phyloP scores from a whole-genome alignment of 768 basidiomycete genomes.

The Mycena galopus region DNA sequence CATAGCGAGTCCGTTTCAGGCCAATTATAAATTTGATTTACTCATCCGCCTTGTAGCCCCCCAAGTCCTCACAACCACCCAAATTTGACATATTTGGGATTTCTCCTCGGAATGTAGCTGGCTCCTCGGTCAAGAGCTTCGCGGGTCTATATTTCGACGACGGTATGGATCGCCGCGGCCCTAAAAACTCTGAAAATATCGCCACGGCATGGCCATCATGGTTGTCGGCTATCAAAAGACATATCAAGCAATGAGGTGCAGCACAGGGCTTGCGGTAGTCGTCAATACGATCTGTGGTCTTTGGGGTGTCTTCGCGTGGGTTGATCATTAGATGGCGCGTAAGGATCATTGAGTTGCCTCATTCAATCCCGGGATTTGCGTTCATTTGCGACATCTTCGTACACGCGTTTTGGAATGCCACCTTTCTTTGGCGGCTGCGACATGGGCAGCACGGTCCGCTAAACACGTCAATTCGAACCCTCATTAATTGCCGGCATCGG shows the following conservation, averaged over 20 bases:
- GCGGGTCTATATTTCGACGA: not conserved
- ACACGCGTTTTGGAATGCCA: constrained; percentile 11
- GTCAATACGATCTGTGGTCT: not conserved
- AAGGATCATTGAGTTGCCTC: constrained; percentile 4
- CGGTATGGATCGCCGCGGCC: not conserved
- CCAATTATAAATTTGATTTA: not conserved
- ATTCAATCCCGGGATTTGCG: not conserved
- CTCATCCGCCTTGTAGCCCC: not conserved
- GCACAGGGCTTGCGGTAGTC: not conserved
- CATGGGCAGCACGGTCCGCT: not conserved
- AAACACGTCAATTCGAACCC: not conserved
- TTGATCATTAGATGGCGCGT: constrained; percentile 17
- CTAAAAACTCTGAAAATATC: not conserved
- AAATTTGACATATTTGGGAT: constrained; percentile 16
- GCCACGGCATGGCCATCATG: not conserved
- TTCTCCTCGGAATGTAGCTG: constrained; percentile 7
- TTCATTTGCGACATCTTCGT: not conserved
- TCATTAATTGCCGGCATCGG: not conserved
- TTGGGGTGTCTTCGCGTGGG: constrained; percentile 10
- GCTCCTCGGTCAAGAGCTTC: not conserved
- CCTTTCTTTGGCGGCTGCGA: not conserved
- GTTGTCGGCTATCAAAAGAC: not conserved
- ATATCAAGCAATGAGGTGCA: not conserved
- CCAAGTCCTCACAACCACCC: constrained; percentile 1
- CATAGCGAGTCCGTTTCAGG: not conserved